phyloP scores from a whole-genome alignment of 306 rosid species.

The Vigna mungo region DNA sequence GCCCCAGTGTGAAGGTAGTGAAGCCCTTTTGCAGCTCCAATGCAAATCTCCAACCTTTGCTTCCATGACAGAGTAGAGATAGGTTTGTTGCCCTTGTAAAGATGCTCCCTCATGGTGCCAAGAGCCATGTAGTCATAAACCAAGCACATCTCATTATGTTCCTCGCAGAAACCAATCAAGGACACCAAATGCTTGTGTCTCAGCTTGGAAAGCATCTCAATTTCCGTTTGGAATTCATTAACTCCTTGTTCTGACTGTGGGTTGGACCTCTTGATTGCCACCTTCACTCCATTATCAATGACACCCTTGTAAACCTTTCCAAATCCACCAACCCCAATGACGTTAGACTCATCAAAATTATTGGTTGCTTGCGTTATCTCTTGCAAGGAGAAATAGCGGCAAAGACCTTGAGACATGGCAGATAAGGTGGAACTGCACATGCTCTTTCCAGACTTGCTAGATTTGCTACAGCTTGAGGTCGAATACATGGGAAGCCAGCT shows the following conservation, averaged over 20 bases:
- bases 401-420: slow-evolving; percentile 59
- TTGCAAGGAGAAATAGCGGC: slow-evolving; percentile 57
- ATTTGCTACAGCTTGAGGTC: slow-evolving; percentile 40
- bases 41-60: slow-evolving; percentile 67
- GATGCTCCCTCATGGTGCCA: slow-evolving; percentile 64
- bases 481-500: slow-evolving; percentile 63
- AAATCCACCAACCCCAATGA: slow-evolving; percentile 72
- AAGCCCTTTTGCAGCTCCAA: slow-evolving; percentile 70
- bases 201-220: slow-evolving; percentile 70
- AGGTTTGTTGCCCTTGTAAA: slow-evolving; percentile 58
- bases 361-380: slow-evolving; percentile 59
- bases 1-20: slow-evolving; percentile 74
- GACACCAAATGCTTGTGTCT: slow-evolving; percentile 72
- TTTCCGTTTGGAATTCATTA: slow-evolving; percentile 63
- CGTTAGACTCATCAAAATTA: slow-evolving; percentile 58
- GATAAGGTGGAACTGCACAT: slow-evolving; percentile 32
- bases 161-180: slow-evolving; percentile 67
- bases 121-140: slow-evolving; percentile 65
- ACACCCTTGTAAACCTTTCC: slow-evolving; percentile 68
- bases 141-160: slow-evolving; percentile 60
- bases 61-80: slow-evolving; percentile 54
- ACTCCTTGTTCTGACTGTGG: slow-evolving; percentile 72
- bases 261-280: slow-evolving; percentile 63
- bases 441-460: slow-evolving; percentile 54
- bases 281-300: slow-evolving; percentile 53